Evolutionary conservation across 352 stramenopile genomes (phyloP).

Genomic region (Phytopythium sindhum): DNA sequence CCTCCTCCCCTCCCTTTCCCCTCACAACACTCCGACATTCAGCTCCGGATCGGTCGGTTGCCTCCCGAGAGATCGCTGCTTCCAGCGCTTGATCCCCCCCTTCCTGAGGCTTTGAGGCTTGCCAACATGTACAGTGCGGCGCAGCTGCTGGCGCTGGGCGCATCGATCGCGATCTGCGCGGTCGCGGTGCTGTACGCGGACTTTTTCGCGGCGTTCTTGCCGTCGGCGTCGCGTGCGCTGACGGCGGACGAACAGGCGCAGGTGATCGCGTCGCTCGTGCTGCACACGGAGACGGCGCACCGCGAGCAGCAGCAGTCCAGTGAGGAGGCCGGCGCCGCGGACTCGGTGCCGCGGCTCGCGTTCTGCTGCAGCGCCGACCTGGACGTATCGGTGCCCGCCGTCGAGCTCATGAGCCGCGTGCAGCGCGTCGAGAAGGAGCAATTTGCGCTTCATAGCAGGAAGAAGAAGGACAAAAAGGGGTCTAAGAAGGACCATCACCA

Average conservation of each 20-base stretch:
- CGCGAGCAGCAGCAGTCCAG: conserved; percentile 2
- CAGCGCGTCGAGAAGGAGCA: conserved; percentile 40
- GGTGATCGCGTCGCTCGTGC: conserved; percentile 61
- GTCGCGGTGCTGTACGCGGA: conserved; percentile 62
- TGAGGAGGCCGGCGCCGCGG: background rate
- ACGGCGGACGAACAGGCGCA: conserved; percentile 54
- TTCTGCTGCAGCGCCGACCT: conserved; percentile 84
- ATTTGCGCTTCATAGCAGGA: conserved; percentile 27
- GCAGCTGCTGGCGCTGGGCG: conserved; percentile 52
- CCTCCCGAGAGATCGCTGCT: background rate
- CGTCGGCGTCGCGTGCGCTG: conserved; percentile 27
- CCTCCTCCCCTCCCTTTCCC: background rate
- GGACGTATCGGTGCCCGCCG: conserved; percentile 71
- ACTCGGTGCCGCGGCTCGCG: conserved; percentile 39
- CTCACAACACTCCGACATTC: background rate
- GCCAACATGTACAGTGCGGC: conserved; percentile 17
- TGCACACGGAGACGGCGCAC: conserved; percentile 39
- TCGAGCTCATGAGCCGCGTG: conserved; percentile 69
- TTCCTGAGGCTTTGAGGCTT: background rate
- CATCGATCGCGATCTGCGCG: conserved; percentile 46
- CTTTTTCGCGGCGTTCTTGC: conserved; percentile 44
- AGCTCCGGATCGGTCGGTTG: background rate
- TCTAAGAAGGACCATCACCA: conserved; percentile 9
- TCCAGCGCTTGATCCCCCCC: background rate
- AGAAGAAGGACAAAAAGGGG: conserved; percentile 26